Evolutionary conservation across 345 rosid genomes (phyloP).

Genomic region (Hirschfeldia incana): DNA sequence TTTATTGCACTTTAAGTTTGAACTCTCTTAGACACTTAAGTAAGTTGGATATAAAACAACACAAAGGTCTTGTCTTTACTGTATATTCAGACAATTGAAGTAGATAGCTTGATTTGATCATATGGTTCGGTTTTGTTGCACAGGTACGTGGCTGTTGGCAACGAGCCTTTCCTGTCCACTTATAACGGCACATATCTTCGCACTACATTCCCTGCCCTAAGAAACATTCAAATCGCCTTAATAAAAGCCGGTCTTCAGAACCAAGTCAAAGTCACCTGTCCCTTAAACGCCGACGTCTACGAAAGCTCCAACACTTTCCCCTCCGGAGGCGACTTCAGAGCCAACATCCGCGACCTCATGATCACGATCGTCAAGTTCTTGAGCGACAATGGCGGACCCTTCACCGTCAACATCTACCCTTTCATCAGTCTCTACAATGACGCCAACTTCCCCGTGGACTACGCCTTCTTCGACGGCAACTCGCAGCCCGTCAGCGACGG

Average conservation of each 20-base stretch:
- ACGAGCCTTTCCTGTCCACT: conserved; percentile 84
- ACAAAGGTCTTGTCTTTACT: background rate
- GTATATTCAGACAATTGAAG: background rate
- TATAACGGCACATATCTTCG: conserved; percentile 69
- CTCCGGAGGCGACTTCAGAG: conserved; percentile 87
- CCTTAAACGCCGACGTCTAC: conserved; percentile 87
- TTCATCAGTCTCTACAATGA: conserved; percentile 84
- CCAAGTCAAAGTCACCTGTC: conserved; percentile 81
- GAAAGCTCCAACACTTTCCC: conserved; percentile 47
- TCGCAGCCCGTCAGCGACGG: conserved; percentile 54
- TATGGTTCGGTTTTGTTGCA: conserved; percentile 12
- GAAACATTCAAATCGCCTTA: conserved; percentile 77
- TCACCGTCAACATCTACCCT: conserved; percentile 91
- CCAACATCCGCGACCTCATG: conserved; percentile 77
- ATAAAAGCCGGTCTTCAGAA: conserved; percentile 68
- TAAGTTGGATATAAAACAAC: no score
- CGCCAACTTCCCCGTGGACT: conserved; percentile 77
- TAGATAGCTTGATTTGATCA: background rate
- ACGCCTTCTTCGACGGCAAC: conserved; percentile 83
- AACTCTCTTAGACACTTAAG: no score
- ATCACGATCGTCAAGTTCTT: conserved; percentile 68
- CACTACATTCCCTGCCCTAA: conserved; percentile 77
- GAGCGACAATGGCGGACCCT: conserved; percentile 64
- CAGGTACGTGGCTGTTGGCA: conserved; percentile 97
- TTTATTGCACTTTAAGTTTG: no score